Base-by-base conservation (phyloP, 257 asterid genomes). In the Solanum habrochaites region DNA sequence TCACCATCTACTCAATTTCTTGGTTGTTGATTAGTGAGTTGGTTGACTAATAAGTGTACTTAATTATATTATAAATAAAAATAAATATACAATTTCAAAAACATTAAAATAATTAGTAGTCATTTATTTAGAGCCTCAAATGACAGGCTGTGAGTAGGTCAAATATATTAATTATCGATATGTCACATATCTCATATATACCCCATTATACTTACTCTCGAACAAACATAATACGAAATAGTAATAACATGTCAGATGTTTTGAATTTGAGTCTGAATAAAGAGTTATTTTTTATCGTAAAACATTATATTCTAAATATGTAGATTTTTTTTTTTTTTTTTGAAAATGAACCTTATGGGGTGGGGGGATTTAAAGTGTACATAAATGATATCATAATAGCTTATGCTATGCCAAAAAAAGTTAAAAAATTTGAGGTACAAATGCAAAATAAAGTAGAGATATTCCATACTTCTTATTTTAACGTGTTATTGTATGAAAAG, bases 71-170 rank as follows among this genome's bases (percentile, higher is more conserved):
- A 11, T 10, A 49, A 49, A 49, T 49, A 49, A 62, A 23, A 6
- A 52, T 16, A 62, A 6, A 52, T 16, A 52, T 52, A 16, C 2
- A 52, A 18, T 52, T 52, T 52, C 2, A 6, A 18, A 52, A 6
- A 52, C 35, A 32, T 32, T 52, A 52, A 52, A 52, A 16, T 52
- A 52, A 52, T 52, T 52, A 52, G 7, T 11, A 37, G 40, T 20
- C 89, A 83, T 88, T 86, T 69, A 85, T 83, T 43, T 74, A 58
- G 47, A 83, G 83, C 42, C 43, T 85, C 86, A 78, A 88, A 83
- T 43, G 89, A 88, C 90, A 88, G 90, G 27, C 88, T 88, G 92
- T 78, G 89, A 35, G 88, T 90, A 85, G 92, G 92, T 90, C 90
- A 20, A 77, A 67, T 86, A 37, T 88, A 75, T 85, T 77, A 77